phyloP scores from a whole-genome alignment of 2,329 filamentous ascomycete species.

The Epichloe sp. region DNA sequence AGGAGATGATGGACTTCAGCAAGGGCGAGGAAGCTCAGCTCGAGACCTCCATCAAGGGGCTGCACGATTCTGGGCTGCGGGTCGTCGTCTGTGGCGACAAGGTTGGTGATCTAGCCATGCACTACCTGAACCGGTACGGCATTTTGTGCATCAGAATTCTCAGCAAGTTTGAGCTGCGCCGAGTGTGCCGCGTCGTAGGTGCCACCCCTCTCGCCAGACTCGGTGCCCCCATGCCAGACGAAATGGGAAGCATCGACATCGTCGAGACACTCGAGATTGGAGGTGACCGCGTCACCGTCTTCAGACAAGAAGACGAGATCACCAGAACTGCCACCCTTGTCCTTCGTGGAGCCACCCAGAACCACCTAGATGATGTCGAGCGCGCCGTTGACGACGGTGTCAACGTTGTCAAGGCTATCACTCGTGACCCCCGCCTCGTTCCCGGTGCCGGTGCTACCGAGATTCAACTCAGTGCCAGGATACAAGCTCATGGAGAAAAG shows the following conservation, averaged over 20 bases:
- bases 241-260: slow-evolving; percentile 90
- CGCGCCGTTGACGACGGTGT: slow-evolving; percentile 95
- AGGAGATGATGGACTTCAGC: slow-evolving; percentile 98
- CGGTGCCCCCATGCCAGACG: slow-evolving; percentile 97
- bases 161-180: slow-evolving; percentile 93
- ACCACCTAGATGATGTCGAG: slow-evolving; percentile 94
- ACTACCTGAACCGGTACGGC: slow-evolving; percentile 95
- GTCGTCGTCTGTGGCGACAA: slow-evolving; percentile 86
- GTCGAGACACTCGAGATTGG: slow-evolving; percentile 97
- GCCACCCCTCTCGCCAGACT: slow-evolving; percentile 92
- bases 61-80: slow-evolving; percentile 83
- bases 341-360: slow-evolving; percentile 89
- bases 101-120: slow-evolving; percentile 89
- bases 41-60: slow-evolving; percentile 83
- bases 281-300: slow-evolving; percentile 94
- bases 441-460: slow-evolving; percentile 92
- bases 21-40: slow-evolving; percentile 92
- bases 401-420: slow-evolving; percentile 97
- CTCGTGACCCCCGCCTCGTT: slow-evolving; percentile 79
- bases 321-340: slow-evolving; percentile 92
- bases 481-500: slow-evolving; percentile 82
- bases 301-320: slow-evolving; percentile 86
- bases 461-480: slow-evolving; percentile 82
- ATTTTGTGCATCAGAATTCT: slow-evolving; percentile 95
- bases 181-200: slow-evolving; percentile 89